These are phyloP conservation scores for Vitis rupestris DNA, from an alignment of 164 flowering plant species.

Conservation along the genomic window DNA sequence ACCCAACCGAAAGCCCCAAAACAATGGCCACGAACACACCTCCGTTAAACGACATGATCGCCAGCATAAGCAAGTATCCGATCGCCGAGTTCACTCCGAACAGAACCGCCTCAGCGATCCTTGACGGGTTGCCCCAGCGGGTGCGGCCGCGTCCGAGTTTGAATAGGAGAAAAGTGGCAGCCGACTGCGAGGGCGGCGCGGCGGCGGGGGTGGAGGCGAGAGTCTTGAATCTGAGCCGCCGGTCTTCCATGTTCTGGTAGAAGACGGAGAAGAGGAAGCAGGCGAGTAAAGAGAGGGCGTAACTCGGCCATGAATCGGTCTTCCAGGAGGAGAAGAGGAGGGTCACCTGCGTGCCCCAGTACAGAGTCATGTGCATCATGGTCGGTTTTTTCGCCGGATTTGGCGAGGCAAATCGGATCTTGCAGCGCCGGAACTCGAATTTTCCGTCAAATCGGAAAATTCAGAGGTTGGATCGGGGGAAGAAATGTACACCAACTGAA, in stretches of 20 bases:
- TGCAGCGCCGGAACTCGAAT: too few species aligned
- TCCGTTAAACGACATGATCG: slow-evolving; percentile 59
- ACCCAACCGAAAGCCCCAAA: slow-evolving; percentile 37
- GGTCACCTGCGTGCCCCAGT: slow-evolving; percentile 66
- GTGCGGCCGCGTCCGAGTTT: background rate
- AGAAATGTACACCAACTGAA: too few species aligned
- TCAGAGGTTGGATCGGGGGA: too few species aligned
- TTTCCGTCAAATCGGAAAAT: too few species aligned
- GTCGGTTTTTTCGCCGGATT: background rate
- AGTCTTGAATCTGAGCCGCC: slow-evolving; percentile 43
- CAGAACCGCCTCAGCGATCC: slow-evolving; percentile 29
- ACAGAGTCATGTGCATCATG: slow-evolving; percentile 89
- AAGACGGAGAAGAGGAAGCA: slow-evolving; percentile 58
- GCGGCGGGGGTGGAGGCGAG: slow-evolving; percentile 7
- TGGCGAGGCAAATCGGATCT: too few species aligned
- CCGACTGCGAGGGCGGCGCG: background rate
- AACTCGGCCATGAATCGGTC: slow-evolving; percentile 55
- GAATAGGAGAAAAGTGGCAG: slow-evolving; percentile 10
- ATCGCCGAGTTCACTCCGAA: slow-evolving; percentile 63
- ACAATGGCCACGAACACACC: slow-evolving; percentile 53
- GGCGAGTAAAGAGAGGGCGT: slow-evolving; percentile 50
- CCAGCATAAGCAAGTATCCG: slow-evolving; percentile 56
- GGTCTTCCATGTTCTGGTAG: slow-evolving; percentile 72
- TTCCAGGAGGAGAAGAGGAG: slow-evolving; percentile 67
- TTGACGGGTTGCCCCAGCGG: slow-evolving; percentile 13